Evolutionary conservation across 2,329 filamentous ascomycete genomes (phyloP).

Genomic region (Epichloe uncinata): DNA sequence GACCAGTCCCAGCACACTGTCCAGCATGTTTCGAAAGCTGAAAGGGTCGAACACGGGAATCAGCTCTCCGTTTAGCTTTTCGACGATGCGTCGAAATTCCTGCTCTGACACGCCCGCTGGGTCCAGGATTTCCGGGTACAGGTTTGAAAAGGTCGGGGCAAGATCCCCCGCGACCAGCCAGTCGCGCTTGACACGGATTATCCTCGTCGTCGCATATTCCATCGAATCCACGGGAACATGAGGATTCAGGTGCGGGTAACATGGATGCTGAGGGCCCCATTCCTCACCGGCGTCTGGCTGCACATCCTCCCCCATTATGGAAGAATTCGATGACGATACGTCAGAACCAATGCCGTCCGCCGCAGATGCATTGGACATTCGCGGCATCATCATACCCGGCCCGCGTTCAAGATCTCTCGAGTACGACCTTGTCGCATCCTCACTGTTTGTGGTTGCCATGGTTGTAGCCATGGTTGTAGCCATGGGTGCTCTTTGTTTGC

Average conservation of each 20-base stretch:
- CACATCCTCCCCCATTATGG: slow-evolving; percentile 52
- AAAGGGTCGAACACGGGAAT: slow-evolving; percentile 70
- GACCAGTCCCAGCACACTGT: slow-evolving; percentile 63
- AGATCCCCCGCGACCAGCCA: slow-evolving; percentile 85
- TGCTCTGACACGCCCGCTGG: slow-evolving; percentile 68
- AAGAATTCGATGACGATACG: slow-evolving; percentile 43
- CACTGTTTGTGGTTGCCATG: slow-evolving; percentile 8
- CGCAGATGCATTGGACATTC: slow-evolving; percentile 34
- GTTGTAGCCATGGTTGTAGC: slow-evolving; percentile 29
- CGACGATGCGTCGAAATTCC: slow-evolving; percentile 72
- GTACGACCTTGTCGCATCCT: slow-evolving; percentile 23
- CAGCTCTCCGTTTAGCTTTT: slow-evolving; percentile 68
- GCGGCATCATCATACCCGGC: slow-evolving; percentile 29
- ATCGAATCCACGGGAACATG: slow-evolving; percentile 70
- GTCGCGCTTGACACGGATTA: slow-evolving; percentile 83
- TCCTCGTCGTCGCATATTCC: slow-evolving; percentile 65
- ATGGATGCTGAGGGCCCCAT: slow-evolving; percentile 91
- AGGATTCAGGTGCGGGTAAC: slow-evolving; percentile 84
- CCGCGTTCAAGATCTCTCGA: slow-evolving; percentile 44
- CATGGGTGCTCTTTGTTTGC: slow-evolving; percentile 39
- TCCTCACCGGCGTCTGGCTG: slow-evolving; percentile 57
- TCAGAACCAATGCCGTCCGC: slow-evolving; percentile 40
- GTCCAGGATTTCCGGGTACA: slow-evolving; percentile 93
- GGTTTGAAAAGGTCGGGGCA: slow-evolving; percentile 83
- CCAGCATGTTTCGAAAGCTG: slow-evolving; percentile 61